Percentiles rank a stretch among this genome's conserved stretches.
Evolutionary conservation across 2,329 filamentous ascomycete species (phyloP).

Genomic region (Nothophoma quercina): DNA sequence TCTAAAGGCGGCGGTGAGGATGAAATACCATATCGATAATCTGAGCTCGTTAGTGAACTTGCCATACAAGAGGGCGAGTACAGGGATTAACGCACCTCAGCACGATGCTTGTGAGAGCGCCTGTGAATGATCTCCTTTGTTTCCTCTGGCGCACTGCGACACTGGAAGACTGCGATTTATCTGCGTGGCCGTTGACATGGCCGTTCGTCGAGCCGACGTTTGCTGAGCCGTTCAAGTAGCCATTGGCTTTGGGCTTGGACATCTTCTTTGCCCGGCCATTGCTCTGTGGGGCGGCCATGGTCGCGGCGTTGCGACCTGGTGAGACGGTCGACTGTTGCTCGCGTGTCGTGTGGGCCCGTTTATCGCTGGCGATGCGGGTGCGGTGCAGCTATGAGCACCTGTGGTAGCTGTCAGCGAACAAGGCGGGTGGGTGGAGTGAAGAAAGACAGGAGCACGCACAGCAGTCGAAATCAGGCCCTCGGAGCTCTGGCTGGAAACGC

Average conservation of each 20-base stretch:
- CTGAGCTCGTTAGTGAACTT: slow-evolving; percentile 48
- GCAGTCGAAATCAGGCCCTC: neutral
- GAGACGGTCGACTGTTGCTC: slow-evolving; percentile 19
- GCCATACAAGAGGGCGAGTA: neutral
- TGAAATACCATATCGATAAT: slow-evolving; percentile 83
- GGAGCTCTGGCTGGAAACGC: slow-evolving; percentile 14
- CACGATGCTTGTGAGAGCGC: slow-evolving; percentile 42
- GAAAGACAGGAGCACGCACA: neutral
- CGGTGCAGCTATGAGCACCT: slow-evolving; percentile 7
- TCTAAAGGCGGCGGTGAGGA: slow-evolving; percentile 80
- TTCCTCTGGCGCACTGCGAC: slow-evolving; percentile 27
- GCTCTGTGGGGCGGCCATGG: slow-evolving; percentile 46
- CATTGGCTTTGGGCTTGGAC: slow-evolving; percentile 39
- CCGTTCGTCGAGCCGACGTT: slow-evolving; percentile 32
- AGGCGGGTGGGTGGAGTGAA: neutral
- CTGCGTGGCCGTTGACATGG: slow-evolving; percentile 36
- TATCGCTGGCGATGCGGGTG: slow-evolving; percentile 3
- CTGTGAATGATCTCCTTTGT: slow-evolving; percentile 31
- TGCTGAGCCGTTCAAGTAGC: slow-evolving; percentile 29
- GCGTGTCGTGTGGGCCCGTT: slow-evolving; percentile 20
- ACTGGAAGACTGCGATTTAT: slow-evolving; percentile 34
- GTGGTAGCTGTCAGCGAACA: slow-evolving; percentile 3
- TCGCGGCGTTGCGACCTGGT: slow-evolving; percentile 23
- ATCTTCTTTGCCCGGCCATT: slow-evolving; percentile 49
- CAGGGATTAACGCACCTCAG: slow-evolving; percentile 35